Conservation (phyloP, 2,329 filamentous ascomycete species). For the Graphilbum sp. region DNA sequence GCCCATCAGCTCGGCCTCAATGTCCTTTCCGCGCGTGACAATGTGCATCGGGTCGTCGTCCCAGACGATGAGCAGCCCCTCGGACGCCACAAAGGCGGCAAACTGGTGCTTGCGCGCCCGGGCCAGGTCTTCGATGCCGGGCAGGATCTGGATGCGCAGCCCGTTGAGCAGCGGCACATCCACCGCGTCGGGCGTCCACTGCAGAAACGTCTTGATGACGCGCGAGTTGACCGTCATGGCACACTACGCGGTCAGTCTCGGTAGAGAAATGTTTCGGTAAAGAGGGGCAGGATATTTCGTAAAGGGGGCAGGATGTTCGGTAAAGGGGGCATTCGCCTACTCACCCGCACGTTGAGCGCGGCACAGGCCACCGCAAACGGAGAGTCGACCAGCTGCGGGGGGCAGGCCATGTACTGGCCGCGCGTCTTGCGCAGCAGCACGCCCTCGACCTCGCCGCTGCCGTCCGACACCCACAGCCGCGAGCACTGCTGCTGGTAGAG, state of each 20-base stretch:
- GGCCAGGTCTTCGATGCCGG: conserved; percentile 52
- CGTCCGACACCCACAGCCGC: conserved; percentile 57
- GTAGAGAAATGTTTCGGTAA: too few relatives aligned
- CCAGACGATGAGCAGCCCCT: conserved; percentile 62
- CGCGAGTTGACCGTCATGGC: conserved; percentile 70
- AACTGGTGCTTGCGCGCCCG: conserved; percentile 64
- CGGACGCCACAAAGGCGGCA: conserved; percentile 59
- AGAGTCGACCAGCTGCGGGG: conserved; percentile 45
- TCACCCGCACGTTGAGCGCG: conserved; percentile 55
- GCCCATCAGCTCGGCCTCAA: conserved; percentile 63
- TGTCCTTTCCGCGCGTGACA: conserved; percentile 50
- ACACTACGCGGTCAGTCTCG: too few relatives aligned
- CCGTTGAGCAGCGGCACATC: conserved; percentile 65
- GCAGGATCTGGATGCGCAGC: conserved; percentile 59
- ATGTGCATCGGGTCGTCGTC: conserved; percentile 63
- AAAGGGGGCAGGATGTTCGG: too few relatives aligned
- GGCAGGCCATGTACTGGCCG: conserved; percentile 58
- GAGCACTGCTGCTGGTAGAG: conserved; percentile 66
- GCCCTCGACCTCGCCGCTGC: conserved; percentile 51
- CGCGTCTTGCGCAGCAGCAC: conserved; percentile 53
- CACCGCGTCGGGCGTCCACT: conserved; percentile 55
- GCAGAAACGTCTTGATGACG: conserved; percentile 62
- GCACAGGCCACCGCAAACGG: conserved; percentile 47
- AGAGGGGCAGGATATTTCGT: too few relatives aligned
- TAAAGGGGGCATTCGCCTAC: too few relatives aligned